phyloP scores from a whole-genome alignment of 2,329 filamentous ascomycete species.

The Aspergillus brunneoviolaceus region DNA sequence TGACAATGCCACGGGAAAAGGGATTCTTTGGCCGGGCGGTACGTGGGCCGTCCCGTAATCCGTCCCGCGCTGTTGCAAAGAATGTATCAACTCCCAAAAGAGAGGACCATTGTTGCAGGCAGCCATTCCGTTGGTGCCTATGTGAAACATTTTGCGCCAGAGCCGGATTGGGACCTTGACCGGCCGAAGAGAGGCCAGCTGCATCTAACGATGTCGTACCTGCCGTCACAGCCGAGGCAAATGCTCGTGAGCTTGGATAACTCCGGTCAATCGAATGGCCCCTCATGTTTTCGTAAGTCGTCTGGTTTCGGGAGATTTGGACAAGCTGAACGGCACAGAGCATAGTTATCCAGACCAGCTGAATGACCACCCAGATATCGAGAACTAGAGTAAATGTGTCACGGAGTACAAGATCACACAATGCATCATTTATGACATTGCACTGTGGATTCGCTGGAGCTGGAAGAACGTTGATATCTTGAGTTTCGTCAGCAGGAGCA shows the following conservation, averaged over 20 bases:
- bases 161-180: constrained; percentile 63
- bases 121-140: constrained; percentile 56
- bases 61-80: constrained; percentile 81
- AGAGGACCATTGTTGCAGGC: constrained; percentile 75
- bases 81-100: constrained; percentile 91
- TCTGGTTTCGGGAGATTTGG: constrained; percentile 88
- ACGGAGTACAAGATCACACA: constrained; percentile 75
- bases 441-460: constrained; percentile 57
- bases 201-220: constrained; percentile 64
- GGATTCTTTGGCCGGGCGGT: constrained; percentile 67
- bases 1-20: constrained; percentile 77
- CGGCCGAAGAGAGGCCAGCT: constrained; percentile 66
- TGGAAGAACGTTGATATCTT: constrained; percentile 65
- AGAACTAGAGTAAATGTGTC: constrained; percentile 84
- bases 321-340: constrained; percentile 89
- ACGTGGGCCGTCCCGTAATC: constrained; percentile 53
- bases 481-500: constrained; percentile 5
- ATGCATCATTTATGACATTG: constrained; percentile 68
- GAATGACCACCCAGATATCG: constrained; percentile 74
- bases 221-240: constrained; percentile 70
- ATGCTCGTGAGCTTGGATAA: constrained; percentile 55
- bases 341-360: constrained; percentile 97
- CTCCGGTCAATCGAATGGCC: constrained; percentile 64
- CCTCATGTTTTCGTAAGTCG: constrained; percentile 95
- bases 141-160: constrained; percentile 48